Base-by-base conservation (phyloP, 495 filamentous ascomycete genomes). In the Aspergillus leporis region DNA sequence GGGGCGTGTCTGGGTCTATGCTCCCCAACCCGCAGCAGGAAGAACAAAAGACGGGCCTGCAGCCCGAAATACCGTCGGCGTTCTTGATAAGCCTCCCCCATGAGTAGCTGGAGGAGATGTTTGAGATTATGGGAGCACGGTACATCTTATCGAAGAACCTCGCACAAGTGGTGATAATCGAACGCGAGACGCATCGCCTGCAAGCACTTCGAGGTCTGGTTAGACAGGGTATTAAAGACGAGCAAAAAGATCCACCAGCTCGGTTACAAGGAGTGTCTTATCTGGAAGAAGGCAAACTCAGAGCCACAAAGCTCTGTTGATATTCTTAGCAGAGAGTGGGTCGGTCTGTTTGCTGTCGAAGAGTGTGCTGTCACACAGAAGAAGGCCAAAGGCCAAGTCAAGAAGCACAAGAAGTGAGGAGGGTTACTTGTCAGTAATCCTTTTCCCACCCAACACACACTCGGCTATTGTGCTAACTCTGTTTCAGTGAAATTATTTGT, bases 171-270 rank as follows among this genome's bases (percentile, higher is more conserved):
- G 53, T 74, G 9, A 45, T 76, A 0, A 34, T 55, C 1, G 63
- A 68, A 56, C 66, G 73, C 19, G 73, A 76, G 51, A 30, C 56
- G 14, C 66, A 70, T 38, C 67, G 73, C 9, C n/a, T 65, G 5
- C 19, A 57, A 19, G 73, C 70, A 2, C 53, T 76, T n/a, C 45
- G 34, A 7, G 50, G 34, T 5, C 58, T 58, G 23, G 28, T 32
- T 34, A 25, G 51, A 16, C n/a, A 49, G 8, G 28, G 51, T 38
- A 14, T 13, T 28, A 18, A 23, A 21, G n/a, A 47, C 34, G 36
- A 40, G 9, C 5, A 25, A 10, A 32, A 56, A 55, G 3, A 23
- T 60, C 2, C 40, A 51, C 1, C 57, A 58, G 16, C 47, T 70
- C 12, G 59, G 51, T 4, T 68, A 63, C 25, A 54, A 53, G 18